Conservation (phyloP, 2,329 filamentous ascomycete species). For the Colletotrichum liriopes region DNA sequence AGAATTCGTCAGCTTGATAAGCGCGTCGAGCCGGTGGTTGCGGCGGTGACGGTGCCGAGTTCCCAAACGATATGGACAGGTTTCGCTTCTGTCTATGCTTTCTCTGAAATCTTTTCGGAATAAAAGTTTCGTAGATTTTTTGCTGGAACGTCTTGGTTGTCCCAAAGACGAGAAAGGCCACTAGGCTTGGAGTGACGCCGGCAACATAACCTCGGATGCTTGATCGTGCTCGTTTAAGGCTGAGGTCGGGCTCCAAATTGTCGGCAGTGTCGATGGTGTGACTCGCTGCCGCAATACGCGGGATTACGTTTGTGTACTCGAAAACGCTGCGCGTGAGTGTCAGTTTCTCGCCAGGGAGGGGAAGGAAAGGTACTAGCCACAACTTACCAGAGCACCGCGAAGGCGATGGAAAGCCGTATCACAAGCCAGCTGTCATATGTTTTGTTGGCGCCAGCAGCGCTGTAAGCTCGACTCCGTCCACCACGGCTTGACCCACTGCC, state of each 20-base stretch:
- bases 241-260: conserved; percentile 52
- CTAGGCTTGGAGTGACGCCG: conserved; percentile 46
- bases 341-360: not conserved
- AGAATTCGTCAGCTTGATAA: conserved; percentile 11
- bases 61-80: conserved; percentile 14
- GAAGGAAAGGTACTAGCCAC: accelerated
- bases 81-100: not conserved
- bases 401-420: conserved; percentile 61
- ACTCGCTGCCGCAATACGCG: conserved; percentile 50
- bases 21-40: not conserved
- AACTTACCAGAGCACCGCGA: conserved; percentile 56
- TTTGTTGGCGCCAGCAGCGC: conserved; percentile 43
- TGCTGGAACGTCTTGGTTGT: conserved; percentile 46
- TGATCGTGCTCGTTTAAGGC: conserved; percentile 40
- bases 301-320: conserved; percentile 45
- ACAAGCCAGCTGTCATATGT: conserved; percentile 64
- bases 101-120: conserved; percentile 8
- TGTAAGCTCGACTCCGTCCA: conserved; percentile 37
- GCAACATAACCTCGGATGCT: conserved; percentile 47
- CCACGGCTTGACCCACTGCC: conserved; percentile 27
- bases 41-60: not conserved
- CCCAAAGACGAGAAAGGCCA: conserved; percentile 48
- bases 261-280: conserved; percentile 50
- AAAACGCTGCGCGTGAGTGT: conserved; percentile 10
- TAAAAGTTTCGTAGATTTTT: conserved; percentile 21